phyloP scores from a whole-genome alignment of 129 eudicot species.

The Centaurea solstitialis region DNA sequence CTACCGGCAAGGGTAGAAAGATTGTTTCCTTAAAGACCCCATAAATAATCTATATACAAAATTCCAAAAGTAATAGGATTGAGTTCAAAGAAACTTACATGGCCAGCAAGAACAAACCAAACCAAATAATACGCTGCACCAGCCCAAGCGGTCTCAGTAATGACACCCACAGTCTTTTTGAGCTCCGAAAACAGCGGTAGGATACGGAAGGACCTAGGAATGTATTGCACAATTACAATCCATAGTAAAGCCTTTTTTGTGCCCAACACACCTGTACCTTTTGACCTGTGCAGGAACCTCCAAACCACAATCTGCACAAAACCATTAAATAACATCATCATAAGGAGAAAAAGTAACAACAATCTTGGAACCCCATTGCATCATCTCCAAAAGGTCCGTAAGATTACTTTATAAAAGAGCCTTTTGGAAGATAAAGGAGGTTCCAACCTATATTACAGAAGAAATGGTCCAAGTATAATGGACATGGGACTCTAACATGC shows the following conservation, averaged over 20 bases:
- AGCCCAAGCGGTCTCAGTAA: conserved; percentile 96
- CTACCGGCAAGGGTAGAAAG: neutral
- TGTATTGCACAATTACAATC: conserved; percentile 69
- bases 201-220: conserved; percentile 75
- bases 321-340: conserved; percentile 5
- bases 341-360: neutral
- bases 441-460: neutral
- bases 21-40: neutral
- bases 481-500: neutral
- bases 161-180: conserved; percentile 87
- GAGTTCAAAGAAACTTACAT: conserved; percentile 53
- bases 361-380: neutral
- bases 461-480: neutral
- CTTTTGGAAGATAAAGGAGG: neutral
- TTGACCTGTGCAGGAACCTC: conserved; percentile 59
- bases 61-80: neutral
- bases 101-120: conserved; percentile 90
- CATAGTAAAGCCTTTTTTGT: conserved; percentile 62
- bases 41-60: neutral
- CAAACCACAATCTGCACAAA: conserved; percentile 76
- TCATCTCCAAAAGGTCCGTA: neutral
- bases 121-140: conserved; percentile 91
- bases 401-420: neutral
- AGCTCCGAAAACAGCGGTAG: conserved; percentile 81
- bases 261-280: conserved; percentile 74